Percentiles rank a stretch among this genome's conserved stretches.
Conservation (phyloP, 2,329 filamentous ascomycete species). For the Thielaviopsis euricoi region DNA sequence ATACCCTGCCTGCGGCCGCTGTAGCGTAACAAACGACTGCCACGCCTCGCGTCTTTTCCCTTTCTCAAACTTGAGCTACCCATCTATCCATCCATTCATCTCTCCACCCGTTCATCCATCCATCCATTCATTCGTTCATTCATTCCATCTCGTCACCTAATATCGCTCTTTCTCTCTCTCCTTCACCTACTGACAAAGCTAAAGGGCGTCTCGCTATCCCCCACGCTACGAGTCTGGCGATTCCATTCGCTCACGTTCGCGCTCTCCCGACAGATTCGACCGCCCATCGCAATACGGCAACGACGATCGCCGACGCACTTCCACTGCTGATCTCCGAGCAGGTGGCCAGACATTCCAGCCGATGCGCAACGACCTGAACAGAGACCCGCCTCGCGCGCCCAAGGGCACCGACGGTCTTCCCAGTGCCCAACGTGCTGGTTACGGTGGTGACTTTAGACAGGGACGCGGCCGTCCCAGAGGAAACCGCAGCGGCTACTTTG, state of each 20-base stretch:
- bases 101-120: background rate
- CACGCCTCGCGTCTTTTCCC: background rate
- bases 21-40: background rate
- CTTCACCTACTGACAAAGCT: background rate
- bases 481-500: slow-evolving; percentile 40
- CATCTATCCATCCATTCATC: background rate
- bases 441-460: slow-evolving; percentile 45
- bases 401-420: slow-evolving; percentile 59
- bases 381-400: slow-evolving; percentile 62
- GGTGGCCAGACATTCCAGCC: slow-evolving; percentile 42
- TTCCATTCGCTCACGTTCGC: slow-evolving; percentile 42
- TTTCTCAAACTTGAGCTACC: background rate
- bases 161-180: background rate
- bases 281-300: slow-evolving; percentile 39
- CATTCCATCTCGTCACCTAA: background rate
- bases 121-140: background rate
- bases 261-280: slow-evolving; percentile 52
- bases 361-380: slow-evolving; percentile 36
- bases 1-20: background rate
- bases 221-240: slow-evolving; percentile 43
- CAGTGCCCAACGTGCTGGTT: slow-evolving; percentile 51
- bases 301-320: slow-evolving; percentile 54
- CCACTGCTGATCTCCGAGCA: slow-evolving; percentile 25
- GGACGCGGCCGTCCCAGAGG: slow-evolving; percentile 35
- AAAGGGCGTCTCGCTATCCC: slow-evolving; percentile 34